phyloP scores from a whole-genome alignment of 305 asterid species.

The Ajuga reptans region DNA sequence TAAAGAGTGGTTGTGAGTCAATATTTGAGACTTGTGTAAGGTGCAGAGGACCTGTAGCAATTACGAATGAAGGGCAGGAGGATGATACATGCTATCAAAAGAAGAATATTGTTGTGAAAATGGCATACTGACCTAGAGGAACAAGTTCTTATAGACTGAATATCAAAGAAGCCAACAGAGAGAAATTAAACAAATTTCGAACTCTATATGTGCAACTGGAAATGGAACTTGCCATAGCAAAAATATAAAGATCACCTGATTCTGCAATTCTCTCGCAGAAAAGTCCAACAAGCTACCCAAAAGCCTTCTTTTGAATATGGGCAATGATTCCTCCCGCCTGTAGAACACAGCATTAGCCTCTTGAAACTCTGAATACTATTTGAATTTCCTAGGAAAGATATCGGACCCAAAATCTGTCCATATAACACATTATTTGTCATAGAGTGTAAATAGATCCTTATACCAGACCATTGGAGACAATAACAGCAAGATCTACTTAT shows the following conservation, averaged over 20 bases:
- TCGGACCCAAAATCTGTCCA: slow-evolving; percentile 6
- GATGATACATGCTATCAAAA: slow-evolving; percentile 15
- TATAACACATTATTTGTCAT: slow-evolving; percentile 18
- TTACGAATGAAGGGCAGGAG: slow-evolving; percentile 10
- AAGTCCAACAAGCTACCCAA: slow-evolving; percentile 90
- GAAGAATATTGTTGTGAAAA: slow-evolving; percentile 8
- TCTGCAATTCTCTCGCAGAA: slow-evolving; percentile 89
- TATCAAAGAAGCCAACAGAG: slow-evolving; percentile 3
- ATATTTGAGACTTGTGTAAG: slow-evolving; percentile 2
- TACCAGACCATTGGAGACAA: not conserved
- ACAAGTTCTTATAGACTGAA: slow-evolving; percentile 3
- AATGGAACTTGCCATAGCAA: slow-evolving; percentile 14
- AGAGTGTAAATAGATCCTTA: slow-evolving; percentile 12
- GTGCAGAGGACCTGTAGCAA: not conserved
- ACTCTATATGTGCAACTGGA: slow-evolving; percentile 13
- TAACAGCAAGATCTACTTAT: slow-evolving; percentile 13
- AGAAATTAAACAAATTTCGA: slow-evolving; percentile 17
- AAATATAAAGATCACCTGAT: slow-evolving; percentile 58
- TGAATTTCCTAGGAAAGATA: slow-evolving; percentile 10
- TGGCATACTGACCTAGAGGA: slow-evolving; percentile 3
- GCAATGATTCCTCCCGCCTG: slow-evolving; percentile 94
- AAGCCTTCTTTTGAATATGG: slow-evolving; percentile 92
- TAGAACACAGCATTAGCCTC: slow-evolving; percentile 21
- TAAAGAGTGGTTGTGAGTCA: not conserved
- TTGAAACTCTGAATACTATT: slow-evolving; percentile 3